Evolutionary conservation across 1,284 basidiomycete species (phyloP), one percentile per base, ranked within the genome.

Genomic region (Testicularia cyperi): DNA sequence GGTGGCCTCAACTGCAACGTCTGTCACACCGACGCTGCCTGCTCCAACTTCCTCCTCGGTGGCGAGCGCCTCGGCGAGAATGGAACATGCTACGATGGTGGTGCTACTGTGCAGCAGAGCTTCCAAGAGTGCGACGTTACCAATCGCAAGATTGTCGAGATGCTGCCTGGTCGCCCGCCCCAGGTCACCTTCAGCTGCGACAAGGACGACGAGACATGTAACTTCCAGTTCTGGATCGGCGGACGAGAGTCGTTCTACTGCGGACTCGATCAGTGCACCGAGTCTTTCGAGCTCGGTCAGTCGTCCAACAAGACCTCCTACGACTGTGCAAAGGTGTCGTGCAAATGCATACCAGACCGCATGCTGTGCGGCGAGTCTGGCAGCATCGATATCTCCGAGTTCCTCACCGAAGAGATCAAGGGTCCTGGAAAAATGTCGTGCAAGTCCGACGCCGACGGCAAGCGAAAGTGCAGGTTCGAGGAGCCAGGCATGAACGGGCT

Each of bases 61-160:
- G 68, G 68, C 28, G 68, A 70, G 15, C 38, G 51, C 2, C 60
- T 70, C 4, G 77, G 78, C 20, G 75, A 78, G 30, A 88, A 91
- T 65, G 92, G 95, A 85, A 90, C 89, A 1, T 98, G 94, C 78
- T 94, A 95, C 81, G 87, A 83, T 45, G 90, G 88, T 32, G 94
- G 94, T 12, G 83, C 88, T 70, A 90, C 90, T 0, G 87, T 98
- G 13, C 87, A 89, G 78, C 86, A 85, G 75, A 92, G 92, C 70
- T 91, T 92, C 77, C 94, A 98, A 77, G 90, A 95, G 85, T 98
- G 94, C 79, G 85, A 96, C 74, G 92, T 98, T 21, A 97, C 92
- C 13, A 63, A 92, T 78, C 85, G 86, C 41, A 90, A 90, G 79
- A 92, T 92, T 68, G 80, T 90, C 55, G 89, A 90, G 70, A 88